These are phyloP conservation scores for Thinopyrum elongatum DNA, from an alignment of 176 grass and related monocot genomes.

Conservation along the genomic window DNA sequence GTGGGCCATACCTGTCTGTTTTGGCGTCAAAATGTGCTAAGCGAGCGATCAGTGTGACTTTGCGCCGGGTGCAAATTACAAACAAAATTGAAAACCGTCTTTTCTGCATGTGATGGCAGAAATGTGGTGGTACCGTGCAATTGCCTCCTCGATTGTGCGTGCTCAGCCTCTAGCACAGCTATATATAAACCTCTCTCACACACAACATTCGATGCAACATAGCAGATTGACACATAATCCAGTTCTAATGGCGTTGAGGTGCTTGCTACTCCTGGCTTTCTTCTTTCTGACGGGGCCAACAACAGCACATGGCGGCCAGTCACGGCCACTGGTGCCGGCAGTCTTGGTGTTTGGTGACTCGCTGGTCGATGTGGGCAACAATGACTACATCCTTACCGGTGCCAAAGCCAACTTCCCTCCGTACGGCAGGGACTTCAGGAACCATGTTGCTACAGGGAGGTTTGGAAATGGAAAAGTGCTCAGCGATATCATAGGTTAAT, in stretches of 20 bases:
- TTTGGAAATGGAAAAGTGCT: constrained; percentile 91
- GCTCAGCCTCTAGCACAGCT: too few relatives aligned
- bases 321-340: constrained; percentile 67
- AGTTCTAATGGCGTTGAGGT: background rate
- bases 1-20: too few relatives aligned
- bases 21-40: too few relatives aligned
- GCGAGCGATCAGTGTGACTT: too few relatives aligned
- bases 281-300: constrained; percentile 24
- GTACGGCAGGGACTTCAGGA: constrained; percentile 79
- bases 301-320: constrained; percentile 14
- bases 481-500: constrained; percentile 73
- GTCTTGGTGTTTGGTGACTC: constrained; percentile 81
- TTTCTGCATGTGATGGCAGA: too few relatives aligned
- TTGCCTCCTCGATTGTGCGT: too few relatives aligned
- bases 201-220: too few relatives aligned
- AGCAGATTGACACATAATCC: too few relatives aligned
- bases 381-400: constrained; percentile 70
- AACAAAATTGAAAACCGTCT: too few relatives aligned
- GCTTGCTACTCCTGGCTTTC: constrained; percentile 23
- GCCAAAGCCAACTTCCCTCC: constrained; percentile 74
- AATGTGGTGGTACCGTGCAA: too few relatives aligned
- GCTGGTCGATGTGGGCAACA: constrained; percentile 80
- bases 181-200: too few relatives aligned
- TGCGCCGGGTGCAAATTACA: too few relatives aligned
- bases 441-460: constrained; percentile 64